phyloP scores from a whole-genome alignment of 1,284 basidiomycete species.

The Cryptococcus neoformans region DNA sequence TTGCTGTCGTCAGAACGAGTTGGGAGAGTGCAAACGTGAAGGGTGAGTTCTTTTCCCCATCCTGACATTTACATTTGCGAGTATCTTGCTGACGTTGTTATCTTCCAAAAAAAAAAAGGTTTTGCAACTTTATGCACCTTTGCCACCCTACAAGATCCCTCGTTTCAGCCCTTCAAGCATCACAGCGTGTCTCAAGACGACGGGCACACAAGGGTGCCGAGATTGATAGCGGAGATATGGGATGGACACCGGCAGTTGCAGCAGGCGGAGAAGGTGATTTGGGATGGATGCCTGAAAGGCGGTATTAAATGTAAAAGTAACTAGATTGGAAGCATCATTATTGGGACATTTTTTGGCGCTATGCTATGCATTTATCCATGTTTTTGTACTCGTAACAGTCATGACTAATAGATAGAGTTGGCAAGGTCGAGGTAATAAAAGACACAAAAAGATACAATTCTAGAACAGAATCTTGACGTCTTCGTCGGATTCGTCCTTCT shows the following conservation, averaged over 20 bases:
- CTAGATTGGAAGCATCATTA: no score
- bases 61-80: not conserved
- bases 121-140: conserved; percentile 99
- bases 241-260: conserved; percentile 34
- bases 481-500: no score
- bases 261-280: conserved; percentile 17
- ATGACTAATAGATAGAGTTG: no score
- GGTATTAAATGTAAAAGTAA: not conserved
- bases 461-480: no score
- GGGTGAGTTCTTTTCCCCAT: conserved; percentile 53
- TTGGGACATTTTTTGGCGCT: no score
- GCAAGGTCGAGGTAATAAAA: no score
- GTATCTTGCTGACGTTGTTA: not conserved
- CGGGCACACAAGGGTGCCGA: conserved; percentile 46
- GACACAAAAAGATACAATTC: no score
- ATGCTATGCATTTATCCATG: no score
- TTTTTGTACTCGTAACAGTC: no score
- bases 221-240: conserved; percentile 27
- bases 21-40: conserved; percentile 92
- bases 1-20: conserved; percentile 96
- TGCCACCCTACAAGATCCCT: conserved; percentile 79
- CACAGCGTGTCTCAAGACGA: conserved; percentile 73
- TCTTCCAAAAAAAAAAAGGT: conserved; percentile 22
- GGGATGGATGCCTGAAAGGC: conserved; percentile 15
- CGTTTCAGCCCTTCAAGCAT: conserved; percentile 70